A percentile compares a stretch with the other conserved stretches of the same genome.
phyloP scores from a whole-genome alignment of 2,329 filamentous ascomycete species.

The Sporothrix protearum region DNA sequence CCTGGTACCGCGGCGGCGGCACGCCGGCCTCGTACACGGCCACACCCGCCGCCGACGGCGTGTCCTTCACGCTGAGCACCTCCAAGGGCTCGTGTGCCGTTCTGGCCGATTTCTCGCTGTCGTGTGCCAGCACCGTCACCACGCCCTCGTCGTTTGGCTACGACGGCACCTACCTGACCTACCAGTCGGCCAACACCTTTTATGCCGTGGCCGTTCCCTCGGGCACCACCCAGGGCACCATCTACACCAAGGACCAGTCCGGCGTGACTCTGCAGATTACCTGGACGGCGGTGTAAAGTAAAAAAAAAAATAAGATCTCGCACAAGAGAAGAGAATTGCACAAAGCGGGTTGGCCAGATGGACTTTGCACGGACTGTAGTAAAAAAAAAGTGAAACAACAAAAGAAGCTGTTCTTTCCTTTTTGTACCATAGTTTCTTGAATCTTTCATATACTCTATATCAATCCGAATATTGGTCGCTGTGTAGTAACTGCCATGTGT shows the following conservation, averaged over 20 bases:
- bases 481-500: too few species aligned
- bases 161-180: conserved; percentile 32
- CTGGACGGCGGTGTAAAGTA: conserved; percentile 24
- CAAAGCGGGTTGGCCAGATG: too few species aligned
- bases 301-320: too few species aligned
- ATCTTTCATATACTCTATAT: neutral
- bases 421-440: neutral
- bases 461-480: neutral
- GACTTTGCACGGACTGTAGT: too few species aligned
- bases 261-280: conserved; percentile 30
- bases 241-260: conserved; percentile 29
- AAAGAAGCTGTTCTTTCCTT: neutral
- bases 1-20: conserved; percentile 33
- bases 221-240: conserved; percentile 29
- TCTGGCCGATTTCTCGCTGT: conserved; percentile 21
- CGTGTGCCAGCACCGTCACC: conserved; percentile 27
- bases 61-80: conserved; percentile 29
- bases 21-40: conserved; percentile 33
- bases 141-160: conserved; percentile 30
- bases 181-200: conserved; percentile 27
- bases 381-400: neutral
- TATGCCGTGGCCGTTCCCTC: conserved; percentile 29
- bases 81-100: conserved; percentile 32
- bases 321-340: too few species aligned
- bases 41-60: conserved; percentile 27